Base-by-base conservation (phyloP, 441 rosid genomes). In the Adansonia madagascariensis region DNA sequence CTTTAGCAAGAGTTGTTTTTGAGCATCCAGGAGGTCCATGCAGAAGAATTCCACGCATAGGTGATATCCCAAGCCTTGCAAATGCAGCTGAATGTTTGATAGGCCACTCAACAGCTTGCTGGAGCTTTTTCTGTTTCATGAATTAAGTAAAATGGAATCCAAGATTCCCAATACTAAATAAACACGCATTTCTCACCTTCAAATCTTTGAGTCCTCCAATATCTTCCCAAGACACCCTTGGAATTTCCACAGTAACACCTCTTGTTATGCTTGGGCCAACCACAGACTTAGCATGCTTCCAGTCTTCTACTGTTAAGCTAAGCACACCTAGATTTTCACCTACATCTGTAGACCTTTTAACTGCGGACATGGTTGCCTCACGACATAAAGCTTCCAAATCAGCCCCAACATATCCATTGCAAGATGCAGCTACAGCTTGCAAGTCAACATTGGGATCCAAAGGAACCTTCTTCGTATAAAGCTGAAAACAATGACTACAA, bases 1-100 rank as follows among this genome's bases (percentile, higher is more conserved):
- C 99, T 88, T 94, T 95, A 35, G 97, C 97, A 76, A 95, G 97
- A 66, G 97, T 95, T 22, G 97, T 94, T 88, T 95, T 95, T 31
- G 97, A 95, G 88, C 99, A 95, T 78, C 99, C 98, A 8, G 99
- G 98, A 78, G 97, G 98, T 83, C 97, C 99, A 84, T 95, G 97
- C 56, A 95, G 84, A 75, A 95, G 97, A 72, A 90, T 88, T 70
- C 99, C 97, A 73, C 92, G 92, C 75, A 92, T 75, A 3, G 99
- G 98, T 27, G 94, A 88, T 88, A 92, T 87, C 50, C 97, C 97
- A 85, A 94, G 46, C 83, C 91, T 89, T 1, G 80, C 82, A 88
- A 92, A 91, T 69, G 91, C 89, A 76, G 82, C 86, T 50, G 94
- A 82, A 84, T 92, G 92, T 84, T 89, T 95, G 67, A 95, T 90